These are phyloP conservation scores for Mucor racemosus DNA, from an alignment of 371 early-diverging fungal genomes.

Conservation along the genomic window DNA sequence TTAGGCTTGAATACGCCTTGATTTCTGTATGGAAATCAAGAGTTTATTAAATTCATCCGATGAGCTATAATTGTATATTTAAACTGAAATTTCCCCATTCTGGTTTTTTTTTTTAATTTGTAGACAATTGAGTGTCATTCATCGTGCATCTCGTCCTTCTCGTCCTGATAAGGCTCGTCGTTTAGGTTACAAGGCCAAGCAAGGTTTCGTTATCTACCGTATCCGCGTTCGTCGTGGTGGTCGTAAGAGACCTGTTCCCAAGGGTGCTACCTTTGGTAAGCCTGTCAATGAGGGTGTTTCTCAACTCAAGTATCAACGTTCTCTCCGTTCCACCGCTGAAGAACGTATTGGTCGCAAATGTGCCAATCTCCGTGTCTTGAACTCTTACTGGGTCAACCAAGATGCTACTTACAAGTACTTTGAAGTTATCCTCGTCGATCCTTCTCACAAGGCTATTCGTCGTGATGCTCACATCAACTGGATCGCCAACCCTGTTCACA, in stretches of 20 bases:
- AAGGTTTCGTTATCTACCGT: slow-evolving; percentile 97
- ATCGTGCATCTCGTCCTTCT: slow-evolving; percentile 97
- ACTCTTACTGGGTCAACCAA: slow-evolving; percentile 99
- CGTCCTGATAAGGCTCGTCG: slow-evolving; percentile 99
- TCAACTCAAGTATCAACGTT: slow-evolving; percentile 97
- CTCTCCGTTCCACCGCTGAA: slow-evolving; percentile 94
- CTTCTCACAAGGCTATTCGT: slow-evolving; percentile 95
- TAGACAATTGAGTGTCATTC: slow-evolving; percentile 95
- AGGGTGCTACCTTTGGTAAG: slow-evolving; percentile 99
- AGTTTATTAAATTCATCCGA: slow-evolving; percentile 30
- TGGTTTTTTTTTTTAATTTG: slow-evolving; percentile 20
- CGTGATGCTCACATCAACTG: slow-evolving; percentile 99
- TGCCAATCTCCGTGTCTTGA: slow-evolving; percentile 95
- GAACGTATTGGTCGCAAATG: slow-evolving; percentile 97
- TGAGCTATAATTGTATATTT: slow-evolving; percentile 13
- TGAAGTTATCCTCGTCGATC: slow-evolving; percentile 99
- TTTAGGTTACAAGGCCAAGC: slow-evolving; percentile 99
- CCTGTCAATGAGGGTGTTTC: slow-evolving; percentile 97
- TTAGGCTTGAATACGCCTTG: slow-evolving; percentile 30
- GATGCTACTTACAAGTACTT: slow-evolving; percentile 99
- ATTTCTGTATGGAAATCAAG: slow-evolving; percentile 33
- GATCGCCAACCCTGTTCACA: slow-evolving; percentile 97
- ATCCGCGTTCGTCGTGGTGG: slow-evolving; percentile 98
- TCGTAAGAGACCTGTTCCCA: slow-evolving; percentile 94
- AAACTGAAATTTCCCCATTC: slow-evolving; percentile 5